phyloP scores from a whole-genome alignment of 2,329 filamentous ascomycete genomes.

The Aureobasidium namibiae region DNA sequence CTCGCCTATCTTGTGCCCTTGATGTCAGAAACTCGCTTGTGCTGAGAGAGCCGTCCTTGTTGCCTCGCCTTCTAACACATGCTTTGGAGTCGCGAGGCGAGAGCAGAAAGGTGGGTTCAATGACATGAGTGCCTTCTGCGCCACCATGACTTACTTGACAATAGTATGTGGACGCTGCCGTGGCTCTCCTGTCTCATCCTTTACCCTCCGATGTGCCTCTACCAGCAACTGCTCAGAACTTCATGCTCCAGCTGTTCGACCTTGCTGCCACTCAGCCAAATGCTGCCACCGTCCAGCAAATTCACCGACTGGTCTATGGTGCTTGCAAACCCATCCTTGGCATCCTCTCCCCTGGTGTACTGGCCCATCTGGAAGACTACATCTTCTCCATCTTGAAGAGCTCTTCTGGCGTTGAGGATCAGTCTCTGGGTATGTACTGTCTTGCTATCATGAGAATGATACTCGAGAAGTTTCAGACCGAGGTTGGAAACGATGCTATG shows the following conservation, averaged over 20 bases:
- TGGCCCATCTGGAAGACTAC: constrained; percentile 24
- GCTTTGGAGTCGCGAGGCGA: constrained; percentile 17
- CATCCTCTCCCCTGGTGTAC: constrained; percentile 20
- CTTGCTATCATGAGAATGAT: constrained; percentile 29
- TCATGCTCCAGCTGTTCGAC: constrained; percentile 26
- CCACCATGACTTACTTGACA: constrained; percentile 8
- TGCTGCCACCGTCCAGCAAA: constrained; percentile 21
- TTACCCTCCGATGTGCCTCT: constrained; percentile 23
- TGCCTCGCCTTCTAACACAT: constrained; percentile 22
- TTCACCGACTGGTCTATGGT: constrained; percentile 26
- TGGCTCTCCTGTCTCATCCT: constrained; percentile 23
- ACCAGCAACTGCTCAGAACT: constrained; percentile 25
- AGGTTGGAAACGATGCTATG: not conserved
- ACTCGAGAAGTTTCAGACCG: constrained; percentile 7
- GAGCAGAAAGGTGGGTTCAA: constrained; percentile 5
- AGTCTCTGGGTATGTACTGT: constrained; percentile 28
- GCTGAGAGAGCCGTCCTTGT: constrained; percentile 22
- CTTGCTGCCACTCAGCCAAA: constrained; percentile 22
- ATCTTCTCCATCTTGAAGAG: constrained; percentile 26
- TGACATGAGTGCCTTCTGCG: not conserved
- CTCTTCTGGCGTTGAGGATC: constrained; percentile 19
- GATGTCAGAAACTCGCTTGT: constrained; percentile 25
- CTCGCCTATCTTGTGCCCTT: constrained; percentile 35
- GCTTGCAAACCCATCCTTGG: constrained; percentile 23
- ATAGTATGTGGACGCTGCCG: constrained; percentile 19